phyloP scores from a whole-genome alignment of 2,329 filamentous ascomycete species.

The Ceratocystis eucalypticola region DNA sequence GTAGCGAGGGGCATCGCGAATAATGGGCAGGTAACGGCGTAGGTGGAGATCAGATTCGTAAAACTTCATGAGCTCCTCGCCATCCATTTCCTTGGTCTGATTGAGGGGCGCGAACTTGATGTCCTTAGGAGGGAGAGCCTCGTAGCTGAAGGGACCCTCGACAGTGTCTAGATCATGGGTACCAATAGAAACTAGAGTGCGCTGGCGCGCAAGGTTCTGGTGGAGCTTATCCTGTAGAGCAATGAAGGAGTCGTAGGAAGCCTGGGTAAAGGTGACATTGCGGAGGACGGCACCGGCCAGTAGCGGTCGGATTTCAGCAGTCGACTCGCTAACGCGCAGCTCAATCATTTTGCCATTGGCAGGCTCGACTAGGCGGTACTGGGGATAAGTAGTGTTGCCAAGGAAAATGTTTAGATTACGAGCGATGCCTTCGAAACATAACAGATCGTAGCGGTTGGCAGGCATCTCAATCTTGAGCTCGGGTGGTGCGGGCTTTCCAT shows the following conservation, averaged over 20 bases:
- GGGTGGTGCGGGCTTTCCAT: slow-evolving; percentile 72
- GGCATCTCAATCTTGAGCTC: slow-evolving; percentile 98
- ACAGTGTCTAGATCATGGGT: slow-evolving; percentile 93
- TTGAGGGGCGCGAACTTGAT: slow-evolving; percentile 87
- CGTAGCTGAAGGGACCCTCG: slow-evolving; percentile 90
- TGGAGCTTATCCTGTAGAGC: slow-evolving; percentile 94
- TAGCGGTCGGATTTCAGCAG: slow-evolving; percentile 67
- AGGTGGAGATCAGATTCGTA: slow-evolving; percentile 93
- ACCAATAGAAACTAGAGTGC: slow-evolving; percentile 90
- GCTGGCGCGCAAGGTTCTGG: slow-evolving; percentile 83
- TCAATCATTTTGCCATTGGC: slow-evolving; percentile 60
- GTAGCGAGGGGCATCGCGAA: slow-evolving; percentile 84
- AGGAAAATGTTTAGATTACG: slow-evolving; percentile 94
- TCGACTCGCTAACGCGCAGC: slow-evolving; percentile 65
- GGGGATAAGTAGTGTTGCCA: slow-evolving; percentile 59
- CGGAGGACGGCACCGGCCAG: slow-evolving; percentile 82
- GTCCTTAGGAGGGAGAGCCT: slow-evolving; percentile 78
- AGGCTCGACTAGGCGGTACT: slow-evolving; percentile 63
- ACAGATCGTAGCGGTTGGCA: slow-evolving; percentile 86
- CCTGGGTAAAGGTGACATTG: slow-evolving; percentile 81
- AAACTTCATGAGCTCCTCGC: slow-evolving; percentile 78
- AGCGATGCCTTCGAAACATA: slow-evolving; percentile 93
- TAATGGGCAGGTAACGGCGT: slow-evolving; percentile 82
- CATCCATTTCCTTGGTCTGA: slow-evolving; percentile 79
- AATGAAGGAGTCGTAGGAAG: slow-evolving; percentile 94